Base-by-base conservation (phyloP, 768 basidiomycete genomes). In the Auricularia heimuer region DNA sequence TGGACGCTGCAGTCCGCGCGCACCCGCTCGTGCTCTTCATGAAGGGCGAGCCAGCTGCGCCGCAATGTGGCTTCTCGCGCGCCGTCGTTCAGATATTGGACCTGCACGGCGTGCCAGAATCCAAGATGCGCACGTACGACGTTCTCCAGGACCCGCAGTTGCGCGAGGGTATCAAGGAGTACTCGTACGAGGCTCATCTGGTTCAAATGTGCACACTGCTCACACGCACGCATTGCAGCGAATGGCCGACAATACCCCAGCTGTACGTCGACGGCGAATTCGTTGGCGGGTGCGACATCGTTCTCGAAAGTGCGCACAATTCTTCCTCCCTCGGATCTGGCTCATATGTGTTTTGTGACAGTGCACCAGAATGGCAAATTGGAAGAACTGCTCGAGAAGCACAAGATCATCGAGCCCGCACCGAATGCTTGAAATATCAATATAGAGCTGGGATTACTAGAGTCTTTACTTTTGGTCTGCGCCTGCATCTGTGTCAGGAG, bases 191-290 rank as follows among this genome's bases (percentile, higher is more conserved):
- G n/a, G 3, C 39, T 54, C 51, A 44, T 58, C 3, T 42, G 58
- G 33, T 44, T 24, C 8, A 44, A 14, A 12, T 35, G 24, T 47
- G 4, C 6, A 24, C 4, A 47, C 12, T 33, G 61, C 12, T 10
- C 33, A 29, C 29, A 29, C 29, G 29, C 29, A 29, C 29, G 18
- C 66, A 6, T 11, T 6, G 14, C 70, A 98, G 95, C 29, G 92
- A 97, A 68, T 99, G 96, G 96, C 96, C 96, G 14, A 99, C 96
- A 21, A 87, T 99, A 68, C 96, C 96, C 11, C 96, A 99, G 74
- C 75, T 99, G 12, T 99, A 96, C 71, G 82, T 98, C 42, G 87
- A 91, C 63, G 96, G 95, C 3, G 94, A 97, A 74, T 99, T 99
- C 71, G 81, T 99, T 51, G 96, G 96, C 37, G 97, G 96, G 63